Base-by-base conservation (phyloP, 345 rosid genomes). In the Gossypium rotundifolium region DNA sequence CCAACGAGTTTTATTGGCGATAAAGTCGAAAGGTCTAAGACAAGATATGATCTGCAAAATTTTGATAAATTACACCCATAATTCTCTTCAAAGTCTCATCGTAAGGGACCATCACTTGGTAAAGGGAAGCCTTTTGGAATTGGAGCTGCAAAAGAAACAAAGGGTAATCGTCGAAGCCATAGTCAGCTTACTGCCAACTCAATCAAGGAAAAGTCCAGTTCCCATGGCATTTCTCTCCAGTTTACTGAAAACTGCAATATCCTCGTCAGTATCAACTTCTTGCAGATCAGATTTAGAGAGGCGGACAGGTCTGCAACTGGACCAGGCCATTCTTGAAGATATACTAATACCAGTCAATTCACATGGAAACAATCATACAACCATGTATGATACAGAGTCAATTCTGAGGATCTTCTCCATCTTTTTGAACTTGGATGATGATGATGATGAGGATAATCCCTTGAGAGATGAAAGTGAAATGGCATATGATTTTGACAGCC, bases 291-390 rank as follows among this genome's bases (percentile, higher is more conserved):
- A 95, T 78, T 79, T 95, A 62, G 99, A 95, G 81, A 79, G 96
- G 71, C 82, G 99, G 51, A 91, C 91, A 0, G 97, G 98, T 64
- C 91, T 93, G 60, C 99, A 95, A 62, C 86, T 95, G 22, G 97
- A 95, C 76, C 99, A 95, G 80, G 98, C 98, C 11, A 95, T 95
- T 77, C 98, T 93, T 18, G 98, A 93, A 81, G 99, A 95, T 79
- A 85, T 95, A 73, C 87, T 95, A 59, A 90, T 95, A 48, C 99
- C 98, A 1, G 79, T 84, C 61, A 87, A 84, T 72, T 80, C 88
- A 33, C 84, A 79, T 18, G 93, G 91, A 71, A 83, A 77, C 76
- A 85, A 65, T 81, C 89, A 88, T 61, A 46, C 79, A 80, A 75
- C 88, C 0, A 77, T 90, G 87, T 93, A 95, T 53, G 99, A 93